Evolutionary conservation across 768 basidiomycete genomes (phyloP).

Genomic region (Artomyces pyxidatus): DNA sequence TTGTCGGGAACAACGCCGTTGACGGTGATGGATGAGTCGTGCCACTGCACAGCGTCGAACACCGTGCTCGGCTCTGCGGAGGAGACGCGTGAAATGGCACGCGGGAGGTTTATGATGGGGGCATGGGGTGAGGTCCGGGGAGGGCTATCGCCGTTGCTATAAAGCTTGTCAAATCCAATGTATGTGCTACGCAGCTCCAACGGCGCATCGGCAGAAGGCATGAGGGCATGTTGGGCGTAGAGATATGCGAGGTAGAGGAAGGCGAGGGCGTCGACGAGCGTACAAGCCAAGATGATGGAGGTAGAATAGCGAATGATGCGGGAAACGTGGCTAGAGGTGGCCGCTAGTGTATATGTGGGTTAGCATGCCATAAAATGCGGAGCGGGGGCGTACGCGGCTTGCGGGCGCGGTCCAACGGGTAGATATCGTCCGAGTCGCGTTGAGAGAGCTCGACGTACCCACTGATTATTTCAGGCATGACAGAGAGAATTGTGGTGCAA

Average conservation of each 20-base stretch:
- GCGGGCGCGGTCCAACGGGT: no score
- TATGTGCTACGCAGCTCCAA: slow-evolving; percentile 1
- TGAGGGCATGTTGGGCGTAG: neutral
- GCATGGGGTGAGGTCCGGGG: neutral
- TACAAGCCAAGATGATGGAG: neutral
- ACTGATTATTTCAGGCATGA: no score
- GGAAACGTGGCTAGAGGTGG: no score
- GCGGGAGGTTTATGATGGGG: neutral
- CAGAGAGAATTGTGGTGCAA: no score
- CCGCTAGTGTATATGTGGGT: no score
- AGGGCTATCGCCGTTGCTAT: neutral
- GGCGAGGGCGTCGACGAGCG: neutral
- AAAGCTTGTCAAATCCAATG: neutral
- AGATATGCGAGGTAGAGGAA: neutral
- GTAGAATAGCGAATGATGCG: neutral
- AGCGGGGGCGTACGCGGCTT: no score
- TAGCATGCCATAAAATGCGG: no score
- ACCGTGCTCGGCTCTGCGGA: neutral
- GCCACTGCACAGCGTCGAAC: neutral
- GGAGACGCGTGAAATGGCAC: neutral
- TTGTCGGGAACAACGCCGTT: slow-evolving; percentile 3
- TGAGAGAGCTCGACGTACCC: no score
- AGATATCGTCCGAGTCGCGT: no score
- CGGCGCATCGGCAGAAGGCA: neutral
- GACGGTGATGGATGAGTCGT: neutral